Conservation (phyloP, 2,329 filamentous ascomycete species). For the Scorias spongiosa region DNA sequence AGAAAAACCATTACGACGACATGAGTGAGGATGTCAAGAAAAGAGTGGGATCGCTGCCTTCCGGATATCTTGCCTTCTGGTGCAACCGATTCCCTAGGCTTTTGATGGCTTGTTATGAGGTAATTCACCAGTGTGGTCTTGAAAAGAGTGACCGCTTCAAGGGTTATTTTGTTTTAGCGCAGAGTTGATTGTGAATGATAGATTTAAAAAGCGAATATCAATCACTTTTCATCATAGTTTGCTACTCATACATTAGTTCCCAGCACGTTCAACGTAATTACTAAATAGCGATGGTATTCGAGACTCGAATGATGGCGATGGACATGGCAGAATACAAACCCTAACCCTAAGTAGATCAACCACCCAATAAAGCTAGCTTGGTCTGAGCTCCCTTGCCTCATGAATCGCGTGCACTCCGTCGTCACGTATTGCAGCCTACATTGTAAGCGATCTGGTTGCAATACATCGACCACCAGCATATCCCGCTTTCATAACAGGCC, state of each 20-base stretch:
- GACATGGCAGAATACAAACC: too few relatives aligned
- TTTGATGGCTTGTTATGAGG: conserved; percentile 62
- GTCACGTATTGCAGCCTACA: background rate
- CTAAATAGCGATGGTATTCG: too few relatives aligned
- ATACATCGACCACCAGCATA: background rate
- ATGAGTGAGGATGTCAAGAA: conserved; percentile 68
- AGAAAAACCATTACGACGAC: conserved; percentile 95
- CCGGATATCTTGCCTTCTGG: conserved; percentile 69
- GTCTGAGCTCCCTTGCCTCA: background rate
- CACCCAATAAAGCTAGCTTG: background rate
- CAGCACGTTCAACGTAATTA: too few relatives aligned
- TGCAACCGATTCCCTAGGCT: conserved; percentile 62
- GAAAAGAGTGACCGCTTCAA: conserved; percentile 50
- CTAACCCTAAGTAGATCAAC: too few relatives aligned
- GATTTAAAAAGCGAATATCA: too few relatives aligned
- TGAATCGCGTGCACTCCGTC: background rate
- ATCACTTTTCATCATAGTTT: too few relatives aligned
- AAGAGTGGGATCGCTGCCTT: conserved; percentile 60
- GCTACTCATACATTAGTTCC: too few relatives aligned
- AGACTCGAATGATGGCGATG: too few relatives aligned
- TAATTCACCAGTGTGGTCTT: conserved; percentile 52
- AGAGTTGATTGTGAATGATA: background rate
- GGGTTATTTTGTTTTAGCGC: conserved; percentile 44
- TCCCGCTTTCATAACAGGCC: background rate
- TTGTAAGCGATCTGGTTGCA: background rate